Base-by-base conservation (phyloP, 2,329 filamentous ascomycete genomes). In the Dactylellina parvicollis region DNA sequence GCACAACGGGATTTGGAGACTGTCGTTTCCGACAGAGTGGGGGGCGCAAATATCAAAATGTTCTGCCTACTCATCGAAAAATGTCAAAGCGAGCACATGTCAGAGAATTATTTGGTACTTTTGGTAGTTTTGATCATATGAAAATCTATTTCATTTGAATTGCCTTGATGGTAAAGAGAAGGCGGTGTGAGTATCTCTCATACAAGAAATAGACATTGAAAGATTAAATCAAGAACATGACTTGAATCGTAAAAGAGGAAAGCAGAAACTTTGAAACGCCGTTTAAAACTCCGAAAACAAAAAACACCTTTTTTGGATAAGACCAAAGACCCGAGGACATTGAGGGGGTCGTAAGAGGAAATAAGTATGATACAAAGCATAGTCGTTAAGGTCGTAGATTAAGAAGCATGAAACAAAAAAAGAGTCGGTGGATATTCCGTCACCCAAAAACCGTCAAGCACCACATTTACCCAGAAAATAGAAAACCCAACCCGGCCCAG, bases 161-260 rank as follows among this genome's bases (percentile, higher is more conserved):
- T 34, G 36, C 49, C 50, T 66, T 32, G 52, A 26, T 22, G n/a
- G n/a, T n/a, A n/a, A n/a, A n/a, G n/a, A n/a, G 36, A 46, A 44
- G 32, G 36, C 49, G 28, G 38, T 46, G 32, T 40, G 50, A 28
- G 36, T 56, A 34, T 49, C 30, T 44, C 47, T 54, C 62, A 44
- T 67, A 59, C 44, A 52, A 32, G 40, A 67, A 67, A 52, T 52
- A 67, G 62, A 67, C 22, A 59, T 59, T 49, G 52, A 67, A 59
- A 28, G 34, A 59, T 67, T 38, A 50, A 66, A 57, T 56, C 42
- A 56, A 57, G 52, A 46, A 32, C 16, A 38, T 9, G 42, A 50
- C 47, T 50, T 50, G 47, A 50, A 16, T 50, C 26, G 28, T 28
- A 16, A 32, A 50, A 18, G 16, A 26, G 28, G 18, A 34, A 2